A percentile compares a stretch with the other conserved stretches of the same genome.
These are phyloP conservation scores for Elaeis guineensis DNA, from an alignment of 176 grass and related monocot species.

Conservation along the genomic window DNA sequence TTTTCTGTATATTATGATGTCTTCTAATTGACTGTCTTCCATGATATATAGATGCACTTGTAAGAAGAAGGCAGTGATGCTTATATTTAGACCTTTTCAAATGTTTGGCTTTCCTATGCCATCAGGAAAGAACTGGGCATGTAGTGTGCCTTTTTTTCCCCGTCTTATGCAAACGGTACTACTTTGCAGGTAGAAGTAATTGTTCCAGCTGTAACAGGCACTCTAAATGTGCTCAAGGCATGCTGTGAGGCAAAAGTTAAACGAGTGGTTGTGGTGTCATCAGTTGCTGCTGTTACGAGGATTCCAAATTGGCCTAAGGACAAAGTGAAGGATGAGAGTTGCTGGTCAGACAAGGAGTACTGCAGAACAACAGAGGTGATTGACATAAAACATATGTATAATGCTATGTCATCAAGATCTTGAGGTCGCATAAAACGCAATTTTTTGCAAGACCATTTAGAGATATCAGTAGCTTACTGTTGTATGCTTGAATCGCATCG, in stretches of 20 bases:
- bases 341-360: slow-evolving; percentile 18
- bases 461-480: too few species aligned
- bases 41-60: too few species aligned
- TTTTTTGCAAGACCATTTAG: too few species aligned
- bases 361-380: slow-evolving; percentile 13
- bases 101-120: neutral
- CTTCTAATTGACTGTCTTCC: too few species aligned
- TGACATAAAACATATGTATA: neutral
- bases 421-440: too few species aligned
- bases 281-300: neutral
- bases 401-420: too few species aligned
- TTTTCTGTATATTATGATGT: too few species aligned
- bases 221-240: slow-evolving; percentile 20
- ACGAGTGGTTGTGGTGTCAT: slow-evolving; percentile 20
- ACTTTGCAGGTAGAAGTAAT: neutral
- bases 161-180: neutral
- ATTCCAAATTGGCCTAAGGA: neutral
- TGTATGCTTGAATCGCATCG: too few species aligned
- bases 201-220: slow-evolving; percentile 13
- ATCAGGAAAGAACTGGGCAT: too few species aligned
- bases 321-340: slow-evolving; percentile 7
- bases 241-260: slow-evolving; percentile 13
- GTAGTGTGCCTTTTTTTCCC: neutral
- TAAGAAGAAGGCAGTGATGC: too few species aligned
- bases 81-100: neutral